phyloP scores from a whole-genome alignment of 805 yeast species.

The Blastobotrys attinorum region DNA sequence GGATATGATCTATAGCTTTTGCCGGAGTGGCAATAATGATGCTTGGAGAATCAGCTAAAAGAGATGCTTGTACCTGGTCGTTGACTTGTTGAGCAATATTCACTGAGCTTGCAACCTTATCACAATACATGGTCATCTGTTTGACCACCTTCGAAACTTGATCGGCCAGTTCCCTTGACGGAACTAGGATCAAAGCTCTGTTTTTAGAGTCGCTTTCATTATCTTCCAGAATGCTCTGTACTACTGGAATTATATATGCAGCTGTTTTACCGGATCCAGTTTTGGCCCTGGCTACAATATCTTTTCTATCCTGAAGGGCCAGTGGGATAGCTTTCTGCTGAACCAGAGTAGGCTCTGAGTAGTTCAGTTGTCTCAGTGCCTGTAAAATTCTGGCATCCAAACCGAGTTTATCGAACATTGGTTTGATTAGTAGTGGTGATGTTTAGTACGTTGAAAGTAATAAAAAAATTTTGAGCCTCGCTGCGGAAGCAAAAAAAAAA shows the following conservation, averaged over 20 bases:
- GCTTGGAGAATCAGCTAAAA: constrained; percentile 69
- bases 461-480: neutral
- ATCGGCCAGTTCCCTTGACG: constrained; percentile 83
- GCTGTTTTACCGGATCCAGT: constrained; percentile 97
- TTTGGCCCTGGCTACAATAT: constrained; percentile 85
- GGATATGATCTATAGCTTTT: constrained; percentile 47
- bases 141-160: constrained; percentile 72
- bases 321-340: constrained; percentile 89
- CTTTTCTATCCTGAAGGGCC: constrained; percentile 84
- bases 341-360: constrained; percentile 78
- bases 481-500: neutral
- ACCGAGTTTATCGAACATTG: constrained; percentile 59
- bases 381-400: constrained; percentile 73
- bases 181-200: constrained; percentile 72
- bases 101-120: constrained; percentile 51
- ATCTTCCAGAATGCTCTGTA: constrained; percentile 60
- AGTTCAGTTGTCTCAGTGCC: constrained; percentile 75
- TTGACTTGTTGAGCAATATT: constrained; percentile 62
- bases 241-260: constrained; percentile 80
- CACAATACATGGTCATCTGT: constrained; percentile 62
- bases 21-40: constrained; percentile 84
- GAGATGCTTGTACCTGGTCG: constrained; percentile 62
- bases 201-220: constrained; percentile 24
- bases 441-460: too few relatives aligned
- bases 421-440: neutral